Evolutionary conservation across 805 yeast genomes (phyloP).

Genomic region (Cyberlindnera mrakii): DNA sequence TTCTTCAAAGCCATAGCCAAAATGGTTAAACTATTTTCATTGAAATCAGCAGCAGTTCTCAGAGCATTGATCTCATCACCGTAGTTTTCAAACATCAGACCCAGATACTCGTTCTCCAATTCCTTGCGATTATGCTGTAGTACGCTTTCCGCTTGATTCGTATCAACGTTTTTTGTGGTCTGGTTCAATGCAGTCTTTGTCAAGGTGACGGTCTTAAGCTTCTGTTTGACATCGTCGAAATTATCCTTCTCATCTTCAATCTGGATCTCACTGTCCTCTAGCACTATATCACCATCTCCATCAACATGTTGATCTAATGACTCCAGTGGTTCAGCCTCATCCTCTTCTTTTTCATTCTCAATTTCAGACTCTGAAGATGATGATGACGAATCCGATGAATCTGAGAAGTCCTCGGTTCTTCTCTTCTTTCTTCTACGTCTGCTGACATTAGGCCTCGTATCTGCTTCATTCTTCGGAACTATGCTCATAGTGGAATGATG

Average conservation of each 20-base stretch:
- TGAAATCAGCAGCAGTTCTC: conserved; percentile 60
- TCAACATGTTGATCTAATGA: conserved; percentile 4
- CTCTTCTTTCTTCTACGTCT: conserved; percentile 69
- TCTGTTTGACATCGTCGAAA: conserved; percentile 9
- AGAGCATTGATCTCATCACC: conserved; percentile 33
- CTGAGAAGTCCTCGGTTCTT: conserved; percentile 72
- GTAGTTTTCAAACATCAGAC: conserved; percentile 49
- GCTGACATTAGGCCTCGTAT: conserved; percentile 10
- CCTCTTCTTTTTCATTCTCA: conserved; percentile 11
- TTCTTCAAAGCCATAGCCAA: conserved; percentile 20
- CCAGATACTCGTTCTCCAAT: conserved; percentile 45
- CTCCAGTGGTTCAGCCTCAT: conserved; percentile 1
- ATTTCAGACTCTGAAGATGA: conserved; percentile 29
- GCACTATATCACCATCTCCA: conserved; percentile 20
- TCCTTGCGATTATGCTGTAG: conserved; percentile 28
- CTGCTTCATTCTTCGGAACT: conserved; percentile 18
- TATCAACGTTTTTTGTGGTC: conserved; percentile 24
- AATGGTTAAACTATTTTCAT: conserved; percentile 41
- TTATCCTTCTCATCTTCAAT: conserved; percentile 5
- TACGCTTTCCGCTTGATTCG: conserved; percentile 24
- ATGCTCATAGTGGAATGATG: conserved; percentile 14
- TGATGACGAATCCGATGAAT: conserved; percentile 17
- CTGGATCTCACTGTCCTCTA: conserved; percentile 29
- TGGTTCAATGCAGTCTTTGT: conserved; percentile 31
- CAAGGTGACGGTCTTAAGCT: conserved; percentile 19